Conservation (phyloP, 345 rosid species). For the Eucalyptus tenuipes region DNA sequence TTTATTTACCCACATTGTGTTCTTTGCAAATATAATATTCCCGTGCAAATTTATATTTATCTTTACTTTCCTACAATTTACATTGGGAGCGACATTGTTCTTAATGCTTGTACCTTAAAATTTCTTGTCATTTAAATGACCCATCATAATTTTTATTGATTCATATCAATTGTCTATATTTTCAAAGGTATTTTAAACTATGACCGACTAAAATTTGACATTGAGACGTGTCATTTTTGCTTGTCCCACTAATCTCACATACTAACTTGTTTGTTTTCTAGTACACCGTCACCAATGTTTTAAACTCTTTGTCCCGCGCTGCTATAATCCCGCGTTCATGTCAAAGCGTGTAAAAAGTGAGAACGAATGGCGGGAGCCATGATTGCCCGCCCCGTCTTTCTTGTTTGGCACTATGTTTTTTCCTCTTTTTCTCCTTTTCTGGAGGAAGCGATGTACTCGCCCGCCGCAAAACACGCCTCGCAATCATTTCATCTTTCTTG, state of each 20-base stretch:
- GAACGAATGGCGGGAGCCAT: not conserved
- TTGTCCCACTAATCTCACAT: not conserved
- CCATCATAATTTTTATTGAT: not conserved
- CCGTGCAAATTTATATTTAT: fast-evolving
- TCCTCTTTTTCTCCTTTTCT: not conserved
- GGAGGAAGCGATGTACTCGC: not conserved
- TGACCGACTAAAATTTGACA: not conserved
- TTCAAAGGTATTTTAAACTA: not conserved
- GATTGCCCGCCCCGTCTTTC: not conserved
- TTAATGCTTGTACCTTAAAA: not conserved
- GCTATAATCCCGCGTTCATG: not conserved
- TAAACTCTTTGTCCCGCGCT: not conserved
- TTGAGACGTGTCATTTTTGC: not conserved
- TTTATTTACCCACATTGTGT: not conserved
- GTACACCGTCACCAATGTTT: not conserved
- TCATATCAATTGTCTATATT: not conserved
- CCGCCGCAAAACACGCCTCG: not conserved
- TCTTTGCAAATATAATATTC: not conserved
- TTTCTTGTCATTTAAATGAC: not conserved
- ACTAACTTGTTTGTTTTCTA: not conserved
- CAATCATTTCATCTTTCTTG: not conserved
- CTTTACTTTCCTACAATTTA: not conserved
- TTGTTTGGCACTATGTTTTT: not conserved
- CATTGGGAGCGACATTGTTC: fast-evolving
- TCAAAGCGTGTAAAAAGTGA: not conserved